A percentile compares a stretch with the other conserved stretches of the same genome.
phyloP scores from a whole-genome alignment of 1,284 basidiomycete genomes.

The Caloboletus inedulis region DNA sequence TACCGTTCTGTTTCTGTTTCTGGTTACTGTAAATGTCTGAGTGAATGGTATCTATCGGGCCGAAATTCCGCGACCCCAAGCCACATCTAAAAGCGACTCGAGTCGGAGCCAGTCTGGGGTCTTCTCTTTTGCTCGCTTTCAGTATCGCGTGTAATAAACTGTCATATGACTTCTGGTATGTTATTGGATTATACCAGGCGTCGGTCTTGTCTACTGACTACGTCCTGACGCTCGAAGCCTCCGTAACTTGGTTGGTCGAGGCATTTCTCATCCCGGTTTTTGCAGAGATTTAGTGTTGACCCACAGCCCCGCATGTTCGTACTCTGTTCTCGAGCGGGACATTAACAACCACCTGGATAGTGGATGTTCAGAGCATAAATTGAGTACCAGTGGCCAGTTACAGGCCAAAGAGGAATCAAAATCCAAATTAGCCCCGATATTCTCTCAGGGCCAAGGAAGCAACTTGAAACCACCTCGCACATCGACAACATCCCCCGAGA shows the following conservation, averaged over 20 bases:
- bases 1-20: neutral
- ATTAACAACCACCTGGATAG: slow-evolving; percentile 52
- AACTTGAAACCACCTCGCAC: neutral
- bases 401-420: slow-evolving; percentile 11
- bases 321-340: slow-evolving; percentile 37
- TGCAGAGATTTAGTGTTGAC: neutral
- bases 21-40: neutral
- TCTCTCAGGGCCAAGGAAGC: slow-evolving; percentile 23
- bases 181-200: neutral
- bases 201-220: neutral
- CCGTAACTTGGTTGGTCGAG: slow-evolving; percentile 28
- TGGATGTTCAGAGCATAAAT: slow-evolving; percentile 35
- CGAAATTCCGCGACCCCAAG: neutral
- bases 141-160: neutral
- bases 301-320: slow-evolving; percentile 46
- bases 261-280: neutral
- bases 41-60: neutral
- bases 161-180: slow-evolving; percentile 21
- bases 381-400: neutral
- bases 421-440: slow-evolving; percentile 32
- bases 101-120: neutral
- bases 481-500: slow-evolving; percentile 1
- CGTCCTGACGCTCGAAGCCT: neutral
- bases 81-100: no score
- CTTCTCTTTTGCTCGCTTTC: neutral